A percentile compares a stretch with the other conserved stretches of the same genome.
Conservation (phyloP, 2,329 filamentous ascomycete genomes). For the Sarocladium brachiariae region DNA sequence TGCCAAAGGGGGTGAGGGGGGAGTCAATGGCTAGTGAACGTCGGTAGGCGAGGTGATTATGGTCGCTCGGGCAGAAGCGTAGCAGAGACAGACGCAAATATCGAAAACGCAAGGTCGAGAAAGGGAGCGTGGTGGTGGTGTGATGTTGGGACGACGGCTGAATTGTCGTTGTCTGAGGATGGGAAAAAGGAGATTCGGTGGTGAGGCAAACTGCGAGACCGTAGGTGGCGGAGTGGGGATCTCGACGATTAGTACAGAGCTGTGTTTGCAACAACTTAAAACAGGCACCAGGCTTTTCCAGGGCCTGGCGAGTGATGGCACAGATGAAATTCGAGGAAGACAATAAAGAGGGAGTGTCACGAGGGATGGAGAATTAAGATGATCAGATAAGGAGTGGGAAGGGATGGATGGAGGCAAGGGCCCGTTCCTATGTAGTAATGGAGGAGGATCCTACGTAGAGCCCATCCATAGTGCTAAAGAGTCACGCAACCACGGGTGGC, state of each 20-base stretch:
- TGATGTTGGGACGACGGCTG: background rate
- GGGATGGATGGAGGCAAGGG: too few relatives aligned
- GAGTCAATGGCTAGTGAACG: background rate
- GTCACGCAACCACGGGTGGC: constrained; percentile 4
- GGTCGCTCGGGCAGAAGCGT: background rate
- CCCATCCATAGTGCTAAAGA: background rate
- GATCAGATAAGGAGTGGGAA: constrained; percentile 1
- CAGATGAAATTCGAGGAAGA: background rate
- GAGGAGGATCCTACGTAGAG: background rate
- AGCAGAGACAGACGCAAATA: background rate
- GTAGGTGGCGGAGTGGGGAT: constrained; percentile 6
- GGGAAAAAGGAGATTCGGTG: constrained; percentile 6
- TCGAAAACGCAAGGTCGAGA: background rate
- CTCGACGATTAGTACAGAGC: background rate
- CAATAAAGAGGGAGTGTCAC: background rate
- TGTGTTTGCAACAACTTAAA: too few relatives aligned
- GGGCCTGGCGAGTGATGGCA: background rate
- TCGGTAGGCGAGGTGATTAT: background rate
- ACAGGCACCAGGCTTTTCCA: background rate
- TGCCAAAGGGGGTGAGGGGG: background rate
- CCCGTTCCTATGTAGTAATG: background rate
- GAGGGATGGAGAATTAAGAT: background rate
- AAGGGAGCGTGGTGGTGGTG: constrained; percentile 1
- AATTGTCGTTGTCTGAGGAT: background rate
- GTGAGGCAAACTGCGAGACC: background rate